These are phyloP conservation scores for Xylaria sp. DNA, from an alignment of 495 filamentous ascomycete genomes.

Conservation along the genomic window DNA sequence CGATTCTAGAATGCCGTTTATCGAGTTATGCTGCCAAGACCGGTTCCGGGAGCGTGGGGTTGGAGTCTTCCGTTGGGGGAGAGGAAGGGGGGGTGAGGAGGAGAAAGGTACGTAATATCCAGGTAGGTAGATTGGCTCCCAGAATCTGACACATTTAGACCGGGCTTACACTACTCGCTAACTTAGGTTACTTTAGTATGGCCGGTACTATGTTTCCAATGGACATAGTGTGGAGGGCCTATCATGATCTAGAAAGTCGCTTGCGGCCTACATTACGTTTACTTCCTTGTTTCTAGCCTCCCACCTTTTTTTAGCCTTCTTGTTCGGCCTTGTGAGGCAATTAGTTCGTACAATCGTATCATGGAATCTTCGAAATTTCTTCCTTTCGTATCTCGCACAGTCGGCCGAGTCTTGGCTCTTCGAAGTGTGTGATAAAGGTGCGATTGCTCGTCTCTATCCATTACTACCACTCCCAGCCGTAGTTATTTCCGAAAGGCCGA, in stretches of 20 bases:
- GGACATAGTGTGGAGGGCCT: neutral
- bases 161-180: no score
- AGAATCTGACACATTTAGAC: no score
- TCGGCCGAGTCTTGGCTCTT: neutral
- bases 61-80: neutral
- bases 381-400: neutral
- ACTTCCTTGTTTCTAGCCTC: neutral
- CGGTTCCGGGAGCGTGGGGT: conserved; percentile 16
- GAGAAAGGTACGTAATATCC: neutral
- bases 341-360: neutral
- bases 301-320: neutral
- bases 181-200: no score
- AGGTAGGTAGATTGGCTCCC: neutral
- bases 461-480: neutral
- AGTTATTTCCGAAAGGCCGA: conserved; percentile 1
- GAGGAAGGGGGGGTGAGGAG: no score
- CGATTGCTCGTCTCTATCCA: conserved; percentile 1
- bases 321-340: neutral
- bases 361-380: neutral
- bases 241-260: neutral
- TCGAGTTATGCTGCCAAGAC: conserved; percentile 10
- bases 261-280: neutral
- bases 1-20: conserved; percentile 9
- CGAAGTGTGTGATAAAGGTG: neutral
- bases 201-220: neutral